These are phyloP conservation scores for Acanthamoeba sp. DNA, from an alignment of 208 protist species.

Conservation along the genomic window DNA sequence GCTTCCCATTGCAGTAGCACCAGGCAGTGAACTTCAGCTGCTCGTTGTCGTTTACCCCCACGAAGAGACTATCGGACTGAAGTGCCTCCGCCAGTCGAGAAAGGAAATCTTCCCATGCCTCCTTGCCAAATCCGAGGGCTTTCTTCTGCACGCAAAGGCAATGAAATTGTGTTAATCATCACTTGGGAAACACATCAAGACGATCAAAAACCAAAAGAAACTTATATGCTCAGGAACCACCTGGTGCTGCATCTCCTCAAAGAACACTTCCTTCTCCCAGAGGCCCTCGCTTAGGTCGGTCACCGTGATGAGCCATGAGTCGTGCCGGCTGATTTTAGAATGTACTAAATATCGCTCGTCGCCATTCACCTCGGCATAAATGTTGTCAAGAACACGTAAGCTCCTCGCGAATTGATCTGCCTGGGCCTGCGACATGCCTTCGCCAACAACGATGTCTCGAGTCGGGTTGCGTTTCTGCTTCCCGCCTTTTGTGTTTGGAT, in stretches of 20 bases:
- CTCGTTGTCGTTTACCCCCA: conserved; percentile 28
- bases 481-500: no score
- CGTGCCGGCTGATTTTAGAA: background rate
- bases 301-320: conserved; percentile 57
- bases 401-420: background rate
- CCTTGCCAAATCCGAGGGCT: background rate
- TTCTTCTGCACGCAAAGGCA: conserved; percentile 54
- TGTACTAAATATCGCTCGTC: conserved; percentile 63
- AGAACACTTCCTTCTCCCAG: conserved; percentile 73
- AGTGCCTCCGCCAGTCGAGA: background rate
- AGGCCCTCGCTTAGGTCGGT: conserved; percentile 50
- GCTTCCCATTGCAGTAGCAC: conserved; percentile 31
- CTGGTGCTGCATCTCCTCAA: conserved; percentile 65
- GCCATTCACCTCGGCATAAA: conserved; percentile 61
- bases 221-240: background rate
- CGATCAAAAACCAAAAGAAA: background rate
- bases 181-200: no score
- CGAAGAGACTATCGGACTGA: conserved; percentile 45
- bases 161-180: no score
- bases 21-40: conserved; percentile 43
- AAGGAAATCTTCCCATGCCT: conserved; percentile 35
- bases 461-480: no score
- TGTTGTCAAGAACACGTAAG: background rate
- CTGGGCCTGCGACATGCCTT: background rate
- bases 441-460: no score